Conservation (phyloP, 2,329 filamentous ascomycete genomes). For the Hypomyces rosellus region DNA sequence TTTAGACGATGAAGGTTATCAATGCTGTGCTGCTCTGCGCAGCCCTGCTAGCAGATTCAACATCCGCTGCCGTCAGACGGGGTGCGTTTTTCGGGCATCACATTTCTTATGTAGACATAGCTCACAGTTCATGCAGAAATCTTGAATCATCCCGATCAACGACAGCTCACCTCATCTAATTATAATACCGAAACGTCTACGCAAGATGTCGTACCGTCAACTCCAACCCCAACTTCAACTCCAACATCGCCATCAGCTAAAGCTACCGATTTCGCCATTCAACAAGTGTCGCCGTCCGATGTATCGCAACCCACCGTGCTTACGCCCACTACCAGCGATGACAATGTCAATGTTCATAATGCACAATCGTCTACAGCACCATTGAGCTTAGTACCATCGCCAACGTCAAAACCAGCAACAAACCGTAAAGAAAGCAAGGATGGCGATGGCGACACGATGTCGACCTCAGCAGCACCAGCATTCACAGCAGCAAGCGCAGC, state of each 20-base stretch:
- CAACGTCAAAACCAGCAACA: too few relatives aligned
- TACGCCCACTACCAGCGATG: too few relatives aligned
- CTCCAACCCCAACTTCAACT: too few relatives aligned
- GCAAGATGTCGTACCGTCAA: too few relatives aligned
- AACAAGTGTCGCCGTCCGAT: too few relatives aligned
- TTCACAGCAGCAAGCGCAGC: neutral
- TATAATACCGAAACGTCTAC: neutral
- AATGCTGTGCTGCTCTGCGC: conserved; percentile 13
- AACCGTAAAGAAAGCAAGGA: neutral
- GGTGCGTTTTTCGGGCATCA: conserved; percentile 10
- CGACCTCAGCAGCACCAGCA: neutral
- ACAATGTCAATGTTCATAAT: too few relatives aligned
- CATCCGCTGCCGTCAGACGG: conserved; percentile 9
- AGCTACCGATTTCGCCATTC: too few relatives aligned
- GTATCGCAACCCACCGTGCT: too few relatives aligned
- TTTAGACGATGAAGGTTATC: conserved; percentile 14
- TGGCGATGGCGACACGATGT: neutral
- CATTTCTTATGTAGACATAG: neutral
- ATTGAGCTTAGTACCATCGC: too few relatives aligned
- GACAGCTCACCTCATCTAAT: neutral
- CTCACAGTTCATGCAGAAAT: neutral
- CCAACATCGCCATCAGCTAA: too few relatives aligned
- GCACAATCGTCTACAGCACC: too few relatives aligned
- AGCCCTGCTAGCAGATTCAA: conserved; percentile 10
- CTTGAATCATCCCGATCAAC: conserved; percentile 1